Conservation (phyloP, 2,329 filamentous ascomycete genomes). For the Alternaria triticimaculans region DNA sequence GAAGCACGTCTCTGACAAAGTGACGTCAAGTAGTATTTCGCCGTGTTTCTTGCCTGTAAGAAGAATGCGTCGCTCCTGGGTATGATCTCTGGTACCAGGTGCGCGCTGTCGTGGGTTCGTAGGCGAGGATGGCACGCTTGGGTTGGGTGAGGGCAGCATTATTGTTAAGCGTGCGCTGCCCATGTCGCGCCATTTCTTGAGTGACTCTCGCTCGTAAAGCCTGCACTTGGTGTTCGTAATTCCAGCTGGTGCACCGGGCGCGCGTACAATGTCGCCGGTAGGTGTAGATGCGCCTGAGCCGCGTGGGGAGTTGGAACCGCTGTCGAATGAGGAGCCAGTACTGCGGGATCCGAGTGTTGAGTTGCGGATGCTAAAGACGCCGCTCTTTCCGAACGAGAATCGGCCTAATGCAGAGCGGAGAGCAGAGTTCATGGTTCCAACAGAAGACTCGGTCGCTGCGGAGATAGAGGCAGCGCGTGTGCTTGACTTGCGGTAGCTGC, state of each 20-base stretch:
- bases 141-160: conserved; percentile 68
- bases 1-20: conserved; percentile 83
- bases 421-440: conserved; percentile 77
- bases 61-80: conserved; percentile 82
- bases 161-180: conserved; percentile 85
- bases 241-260: conserved; percentile 61
- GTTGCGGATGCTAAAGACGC: conserved; percentile 81
- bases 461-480: conserved; percentile 63
- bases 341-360: conserved; percentile 72
- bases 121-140: conserved; percentile 51
- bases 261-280: conserved; percentile 29
- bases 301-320: conserved; percentile 47
- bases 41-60: conserved; percentile 74
- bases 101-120: conserved; percentile 39
- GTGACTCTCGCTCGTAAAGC: conserved; percentile 77
- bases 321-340: conserved; percentile 58
- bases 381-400: conserved; percentile 71
- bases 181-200: conserved; percentile 87
- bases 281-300: conserved; percentile 46
- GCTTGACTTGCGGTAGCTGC: conserved; percentile 61
- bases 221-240: conserved; percentile 84
- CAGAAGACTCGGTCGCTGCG: conserved; percentile 75
- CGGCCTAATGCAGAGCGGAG: conserved; percentile 75
- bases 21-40: conserved; percentile 78
- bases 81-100: conserved; percentile 47